A percentile compares a stretch with the other conserved stretches of the same genome.
Evolutionary conservation across 441 rosid genomes (phyloP).

Genomic region (Mallotus japonicus): DNA sequence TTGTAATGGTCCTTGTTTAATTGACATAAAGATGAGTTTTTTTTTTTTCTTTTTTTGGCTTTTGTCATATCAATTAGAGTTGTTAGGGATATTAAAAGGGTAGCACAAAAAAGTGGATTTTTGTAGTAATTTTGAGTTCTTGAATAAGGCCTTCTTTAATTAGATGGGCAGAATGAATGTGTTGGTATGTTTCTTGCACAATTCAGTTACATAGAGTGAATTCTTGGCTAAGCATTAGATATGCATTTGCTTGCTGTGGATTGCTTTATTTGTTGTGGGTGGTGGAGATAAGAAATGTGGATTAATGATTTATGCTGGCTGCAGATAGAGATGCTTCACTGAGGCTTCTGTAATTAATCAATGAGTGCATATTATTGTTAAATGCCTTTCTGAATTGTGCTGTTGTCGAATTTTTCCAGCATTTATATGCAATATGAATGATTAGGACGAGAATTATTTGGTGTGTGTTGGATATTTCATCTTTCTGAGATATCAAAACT

Average conservation of each 20-base stretch:
- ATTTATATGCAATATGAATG: neutral
- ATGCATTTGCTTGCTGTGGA: neutral
- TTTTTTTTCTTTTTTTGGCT: neutral
- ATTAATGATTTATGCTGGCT: neutral
- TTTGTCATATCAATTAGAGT: slow-evolving; percentile 8
- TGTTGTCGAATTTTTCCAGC: neutral
- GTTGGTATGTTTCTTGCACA: slow-evolving; percentile 1
- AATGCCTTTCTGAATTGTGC: neutral
- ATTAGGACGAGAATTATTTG: neutral
- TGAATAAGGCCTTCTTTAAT: slow-evolving; percentile 9
- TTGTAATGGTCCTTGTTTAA: slow-evolving; percentile 16
- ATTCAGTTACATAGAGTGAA: neutral
- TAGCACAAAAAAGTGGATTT: neutral
- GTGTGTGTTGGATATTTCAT: neutral
- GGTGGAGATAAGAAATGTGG: slow-evolving; percentile 6
- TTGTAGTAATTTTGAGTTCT: slow-evolving; percentile 17
- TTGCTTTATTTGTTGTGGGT: slow-evolving; percentile 1
- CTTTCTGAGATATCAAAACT: neutral
- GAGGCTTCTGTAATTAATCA: no score
- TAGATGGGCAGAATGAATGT: slow-evolving; percentile 21
- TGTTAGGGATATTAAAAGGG: slow-evolving; percentile 29
- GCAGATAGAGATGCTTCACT: neutral
- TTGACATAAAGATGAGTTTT: slow-evolving; percentile 3
- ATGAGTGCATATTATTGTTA: no score
- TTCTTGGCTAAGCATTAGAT: slow-evolving; percentile 11